Base-by-base conservation (phyloP, 495 filamentous ascomycete genomes). In the Schizothecium vesticola region DNA sequence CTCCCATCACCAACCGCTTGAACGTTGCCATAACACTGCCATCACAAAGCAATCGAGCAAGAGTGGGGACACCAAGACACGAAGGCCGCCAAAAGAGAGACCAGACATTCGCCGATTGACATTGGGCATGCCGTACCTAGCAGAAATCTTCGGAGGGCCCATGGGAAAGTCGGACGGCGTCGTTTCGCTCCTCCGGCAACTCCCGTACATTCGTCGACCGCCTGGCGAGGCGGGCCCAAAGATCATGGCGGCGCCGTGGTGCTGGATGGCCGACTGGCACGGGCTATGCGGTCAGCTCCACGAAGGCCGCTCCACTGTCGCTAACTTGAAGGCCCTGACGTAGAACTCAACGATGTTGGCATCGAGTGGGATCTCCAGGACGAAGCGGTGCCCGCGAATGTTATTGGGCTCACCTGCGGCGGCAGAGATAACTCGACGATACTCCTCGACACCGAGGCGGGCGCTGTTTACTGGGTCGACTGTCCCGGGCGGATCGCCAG, bases 141-240 rank as follows among this genome's bases (percentile, higher is more conserved):
- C 43, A 0, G 70, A 63, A 25, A 55, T 13, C 26, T 33, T 69
- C 9, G 25, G 33, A 36, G 12, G 22, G 5, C 26, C n/a, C 65
- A 26, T 73, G 16, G 64, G 66, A 6, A 77, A 77, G 59, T 67
- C 70, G 0, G 64, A 72, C 66, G 51, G 57, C 16, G 73, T 75
- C 1, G 55, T 70, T 12, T 36, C 29, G 31, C 69, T 76, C 3
- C 68, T 76, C 31, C 59, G 60, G 19, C 68, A 74, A 12, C 56
- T 74, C 4, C 74, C 74, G 13, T 74, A 69, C 60, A 62, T 74
- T 9, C 56, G 56, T 4, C 12, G 3, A 13, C 33, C 33, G 33
- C 33, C 12, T 5, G 33, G 33, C 3, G 33, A 36, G 33, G 12
- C 12, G 33, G 33, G 33, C 3, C 33, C 33, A 4, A 16, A 16